phyloP scores from a whole-genome alignment of 495 filamentous ascomycete species.

The Annulohypoxylon maeteangense region DNA sequence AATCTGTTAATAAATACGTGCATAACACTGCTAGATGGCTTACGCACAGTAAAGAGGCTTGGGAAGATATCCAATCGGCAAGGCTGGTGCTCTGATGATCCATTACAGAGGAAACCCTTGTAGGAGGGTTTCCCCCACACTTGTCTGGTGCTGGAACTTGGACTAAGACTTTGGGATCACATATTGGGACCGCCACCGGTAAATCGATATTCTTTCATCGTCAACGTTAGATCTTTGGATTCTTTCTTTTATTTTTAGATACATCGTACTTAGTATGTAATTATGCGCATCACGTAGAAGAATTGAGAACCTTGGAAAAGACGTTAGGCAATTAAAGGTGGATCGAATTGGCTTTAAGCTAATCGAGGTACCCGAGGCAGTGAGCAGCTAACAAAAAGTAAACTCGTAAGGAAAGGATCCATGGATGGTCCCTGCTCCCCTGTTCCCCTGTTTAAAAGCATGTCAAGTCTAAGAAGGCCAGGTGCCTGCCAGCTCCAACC shows the following conservation, averaged over 20 bases:
- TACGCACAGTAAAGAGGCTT: conserved; percentile 6
- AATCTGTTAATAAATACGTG: conserved; percentile 14
- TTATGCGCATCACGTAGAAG: background rate
- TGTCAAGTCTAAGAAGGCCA: background rate
- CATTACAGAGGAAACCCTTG: conserved; percentile 10
- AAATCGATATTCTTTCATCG: conserved; percentile 7
- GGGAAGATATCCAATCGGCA: conserved; percentile 2
- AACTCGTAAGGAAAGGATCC: background rate
- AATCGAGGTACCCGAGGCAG: background rate
- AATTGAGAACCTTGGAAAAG: background rate
- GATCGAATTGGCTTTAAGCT: background rate
- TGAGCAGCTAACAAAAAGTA: background rate
- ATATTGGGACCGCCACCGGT: conserved; percentile 11
- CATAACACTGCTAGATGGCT: conserved; percentile 16
- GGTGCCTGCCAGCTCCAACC: background rate
- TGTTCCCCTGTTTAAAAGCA: background rate
- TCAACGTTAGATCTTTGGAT: conserved; percentile 1
- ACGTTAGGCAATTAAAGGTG: background rate
- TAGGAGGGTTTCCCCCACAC: conserved; percentile 13
- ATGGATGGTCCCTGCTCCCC: background rate
- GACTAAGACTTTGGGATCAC: background rate
- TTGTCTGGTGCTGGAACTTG: conserved; percentile 6
- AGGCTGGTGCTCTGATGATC: conserved; percentile 27
- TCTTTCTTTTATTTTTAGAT: background rate
- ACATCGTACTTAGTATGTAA: background rate